Conservation (phyloP, 768 basidiomycete genomes). For the Coprinopsis marcescibilis region DNA sequence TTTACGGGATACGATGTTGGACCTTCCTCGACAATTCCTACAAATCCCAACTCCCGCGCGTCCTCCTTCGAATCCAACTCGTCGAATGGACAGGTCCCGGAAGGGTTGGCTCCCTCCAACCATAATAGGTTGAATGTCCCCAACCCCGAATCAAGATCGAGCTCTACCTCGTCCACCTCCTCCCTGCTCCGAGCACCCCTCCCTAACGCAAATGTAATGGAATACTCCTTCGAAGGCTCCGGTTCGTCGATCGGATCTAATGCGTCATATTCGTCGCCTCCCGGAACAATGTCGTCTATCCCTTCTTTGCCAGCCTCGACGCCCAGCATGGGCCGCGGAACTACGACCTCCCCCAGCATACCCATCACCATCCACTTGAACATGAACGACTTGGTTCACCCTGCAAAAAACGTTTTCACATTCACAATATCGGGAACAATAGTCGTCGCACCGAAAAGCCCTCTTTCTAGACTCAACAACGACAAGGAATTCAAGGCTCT, state of each 20-base stretch:
- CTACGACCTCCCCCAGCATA: constrained; percentile 43
- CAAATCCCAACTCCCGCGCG: constrained; percentile 33
- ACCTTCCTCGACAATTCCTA: constrained; percentile 24
- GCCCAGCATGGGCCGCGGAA: constrained; percentile 17
- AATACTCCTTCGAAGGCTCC: constrained; percentile 71
- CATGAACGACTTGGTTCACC: constrained; percentile 69
- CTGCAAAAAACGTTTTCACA: constrained; percentile 57
- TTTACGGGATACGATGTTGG: constrained; percentile 70
- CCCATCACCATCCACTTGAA: constrained; percentile 74
- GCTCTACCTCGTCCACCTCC: constrained; percentile 37
- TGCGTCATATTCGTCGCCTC: constrained; percentile 29
- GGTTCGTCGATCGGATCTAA: constrained; percentile 11
- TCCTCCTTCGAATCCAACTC: constrained; percentile 43
- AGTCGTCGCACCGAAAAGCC: constrained; percentile 45
- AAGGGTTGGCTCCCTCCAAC: background rate
- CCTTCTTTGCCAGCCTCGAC: constrained; percentile 42
- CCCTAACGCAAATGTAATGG: constrained; percentile 54
- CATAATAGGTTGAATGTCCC: background rate
- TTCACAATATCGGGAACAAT: constrained; percentile 65
- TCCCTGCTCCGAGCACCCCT: constrained; percentile 75
- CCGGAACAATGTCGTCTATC: constrained; percentile 39
- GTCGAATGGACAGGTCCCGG: background rate
- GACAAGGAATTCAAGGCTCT: constrained; percentile 19
- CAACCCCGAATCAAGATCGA: constrained; percentile 16
- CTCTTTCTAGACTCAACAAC: constrained; percentile 21